Base-by-base conservation (phyloP, 495 filamentous ascomycete genomes). In the Xylona heveae region DNA sequence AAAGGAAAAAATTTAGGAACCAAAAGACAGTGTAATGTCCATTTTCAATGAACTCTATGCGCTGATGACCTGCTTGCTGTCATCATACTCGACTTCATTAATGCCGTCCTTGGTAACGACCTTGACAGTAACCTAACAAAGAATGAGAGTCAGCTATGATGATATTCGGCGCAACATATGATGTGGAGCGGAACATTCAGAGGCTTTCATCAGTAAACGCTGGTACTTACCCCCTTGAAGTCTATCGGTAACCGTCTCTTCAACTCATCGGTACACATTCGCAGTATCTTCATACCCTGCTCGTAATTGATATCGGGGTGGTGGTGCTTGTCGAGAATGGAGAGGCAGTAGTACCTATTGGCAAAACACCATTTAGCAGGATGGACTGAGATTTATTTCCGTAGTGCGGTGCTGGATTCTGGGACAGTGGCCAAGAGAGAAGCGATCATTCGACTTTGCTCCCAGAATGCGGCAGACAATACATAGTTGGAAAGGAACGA, bases 301-400 rank as follows among this genome's bases (percentile, higher is more conserved):
- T 81, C 83, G 15, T 85, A 65, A 33, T 61, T 55, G 52, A 95
- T 94, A 49, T 94, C 70, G 22, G 88, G 85, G 40, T 95, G 78
- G 49, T 97, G 88, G 44, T 95, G 88, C 57, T 97, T 97, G 58
- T 97, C 88, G 13, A 97, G 68, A 38, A 91, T 84, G 2, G 81
- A 90, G 26, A 95, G 63, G 52, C 83, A 92, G 62, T 92, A 92
- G 57, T 91, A 91, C 59, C 68, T 70, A 38, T 12, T 2, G 1
- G 5, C n/a, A 35, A 10, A 22, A 24, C 13, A 24, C 6, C 8
- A 6, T 15, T 9, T 25, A 8, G 8, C 15, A 10, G 8, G 7
- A 8, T 14, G 7, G 7, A 16, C 28, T 30, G 7, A 7, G 28
- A 30, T 28, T 17, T 10, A n/a, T 29, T 32, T 52, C 48, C 52